Percentiles rank a stretch among this genome's conserved stretches.
Conservation (phyloP, 139 green algal species). For the Deuterostichococcus epilithicus region DNA sequence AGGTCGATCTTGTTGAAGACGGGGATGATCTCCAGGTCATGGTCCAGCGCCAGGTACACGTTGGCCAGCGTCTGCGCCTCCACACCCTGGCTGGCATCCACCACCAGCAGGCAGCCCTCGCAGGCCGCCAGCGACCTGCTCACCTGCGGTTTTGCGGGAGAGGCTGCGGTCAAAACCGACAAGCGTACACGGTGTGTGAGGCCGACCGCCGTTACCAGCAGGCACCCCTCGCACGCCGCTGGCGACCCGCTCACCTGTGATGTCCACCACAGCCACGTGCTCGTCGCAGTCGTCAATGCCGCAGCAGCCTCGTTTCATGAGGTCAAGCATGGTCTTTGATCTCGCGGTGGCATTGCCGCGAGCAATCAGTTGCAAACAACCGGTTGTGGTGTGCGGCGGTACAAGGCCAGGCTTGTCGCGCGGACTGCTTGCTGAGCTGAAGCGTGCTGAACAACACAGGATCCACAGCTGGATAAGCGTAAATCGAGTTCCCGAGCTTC, state of each 20-base stretch:
- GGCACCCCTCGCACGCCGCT: slow-evolving; percentile 23
- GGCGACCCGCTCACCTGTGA: slow-evolving; percentile 54
- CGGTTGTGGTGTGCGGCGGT: no score
- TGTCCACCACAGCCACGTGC: no score
- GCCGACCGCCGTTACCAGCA: neutral
- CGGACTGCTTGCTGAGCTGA: slow-evolving; percentile 87
- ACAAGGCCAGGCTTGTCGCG: no score
- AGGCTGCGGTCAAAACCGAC: no score
- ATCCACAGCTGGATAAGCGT: no score
- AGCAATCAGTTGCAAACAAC: no score
- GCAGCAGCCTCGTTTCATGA: no score
- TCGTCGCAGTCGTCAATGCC: no score
- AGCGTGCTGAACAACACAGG: slow-evolving; percentile 44
- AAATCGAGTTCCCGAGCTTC: no score
- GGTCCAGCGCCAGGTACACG: slow-evolving; percentile 96
- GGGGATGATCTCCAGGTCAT: slow-evolving; percentile 94
- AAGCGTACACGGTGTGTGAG: neutral
- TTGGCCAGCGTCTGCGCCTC: slow-evolving; percentile 98
- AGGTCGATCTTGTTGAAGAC: slow-evolving; percentile 99
- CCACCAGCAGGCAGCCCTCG: slow-evolving; percentile 95
- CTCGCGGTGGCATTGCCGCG: no score
- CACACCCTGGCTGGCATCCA: slow-evolving; percentile 94
- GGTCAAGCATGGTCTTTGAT: no score
- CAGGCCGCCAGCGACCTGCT: slow-evolving; percentile 90
- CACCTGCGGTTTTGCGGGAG: no score